Base-by-base conservation (phyloP, 1,284 basidiomycete genomes). In the Flammula alnicola region DNA sequence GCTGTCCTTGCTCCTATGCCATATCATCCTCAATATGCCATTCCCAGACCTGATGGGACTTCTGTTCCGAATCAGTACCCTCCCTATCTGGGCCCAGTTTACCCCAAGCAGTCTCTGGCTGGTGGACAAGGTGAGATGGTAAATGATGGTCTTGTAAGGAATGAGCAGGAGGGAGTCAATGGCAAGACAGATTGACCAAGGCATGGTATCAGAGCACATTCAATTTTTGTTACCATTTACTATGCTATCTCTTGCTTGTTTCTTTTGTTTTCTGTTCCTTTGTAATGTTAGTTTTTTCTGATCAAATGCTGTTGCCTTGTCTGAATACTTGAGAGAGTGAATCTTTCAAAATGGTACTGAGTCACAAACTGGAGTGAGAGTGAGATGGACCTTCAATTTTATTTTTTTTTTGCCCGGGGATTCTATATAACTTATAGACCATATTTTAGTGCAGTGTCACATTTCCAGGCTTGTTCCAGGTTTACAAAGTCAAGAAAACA, bases 41-140 rank as follows among this genome's bases (percentile, higher is more conserved):
- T 81, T 49, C 57, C 64, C 47, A 57, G 64, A 48, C 61, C 65
- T 26, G 68, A 71, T 58, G 67, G 62, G 41, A 51, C 61, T 20
- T 45, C 62, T 22, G 45, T 59, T 39, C 52, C 51, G 32, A 58
- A 57, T 41, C 64, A 66, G 25, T 70, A 70, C 52, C 59, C 69
- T 54, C 46, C 64, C 35, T 67, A 66, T 48, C 44, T 53, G 33
- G 47, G 55, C 20, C 60, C 65, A 11, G 53, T 69, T 45, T 68
- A 66, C 54, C 52, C 61, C 23, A 71, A 66, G 49, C 56, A 56
- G 22, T 48, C 58, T 43, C 49, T 56, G 38, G 51, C 47, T 30
- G 59, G 57, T 31, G 59, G 60, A 30, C 57, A 65, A 33, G 56
- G 54, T 54, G 62, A 67, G 23, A 52, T 65, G 45, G 40, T 43